Evolutionary conservation across 2,329 filamentous ascomycete genomes (phyloP), one percentile per base, ranked within the genome.

Genomic region (Microdochium bolleyi): DNA sequence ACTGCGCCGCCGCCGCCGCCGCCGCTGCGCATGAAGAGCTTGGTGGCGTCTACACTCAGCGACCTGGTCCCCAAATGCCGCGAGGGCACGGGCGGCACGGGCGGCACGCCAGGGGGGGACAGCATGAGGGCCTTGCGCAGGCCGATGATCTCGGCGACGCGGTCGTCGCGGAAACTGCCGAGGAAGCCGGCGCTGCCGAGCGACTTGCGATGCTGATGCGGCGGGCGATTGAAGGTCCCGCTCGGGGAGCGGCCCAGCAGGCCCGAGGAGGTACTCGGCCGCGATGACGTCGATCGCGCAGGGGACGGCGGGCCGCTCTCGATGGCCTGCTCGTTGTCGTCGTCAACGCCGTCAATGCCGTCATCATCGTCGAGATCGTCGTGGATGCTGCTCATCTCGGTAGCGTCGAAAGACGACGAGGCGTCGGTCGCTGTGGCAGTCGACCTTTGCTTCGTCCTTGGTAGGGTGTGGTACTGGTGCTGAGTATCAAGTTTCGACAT

Each of bases 151-250:
- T 58, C 56, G 41, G 61, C 57, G 49, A 61, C 57, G 27, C 60
- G 58, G 53, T 61, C 60, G 34, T 62, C 64, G 49, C 59, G 57
- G 52, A 67, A 61, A 25, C 48, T 30, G 49, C 65, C 63, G 9
- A 67, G 58, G 22, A 65, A 55, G 21, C 62, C 64, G 2, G 64
- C 63, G 55, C 63, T 65, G 53, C 65, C 62, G 50, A 67, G 63
- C 0, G 63, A 66, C 32, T 56, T 57, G 53, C 60, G 61, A 14
- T 58, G 56, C 13, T 56, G 30, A 16, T 54, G 55, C n/a, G 14
- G 14, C 19, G 41, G 41, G 16, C 41, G 41, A 22, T 22, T 21
- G 38, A 34, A 7, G 7, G 25, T 25, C 14, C 27, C 30, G 19
- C 51, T 48, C 13, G 32, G 14, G 14, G 51, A 41, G 32, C 38